phyloP scores from a whole-genome alignment of 495 filamentous ascomycete genomes.

The Penicillium nucicola region DNA sequence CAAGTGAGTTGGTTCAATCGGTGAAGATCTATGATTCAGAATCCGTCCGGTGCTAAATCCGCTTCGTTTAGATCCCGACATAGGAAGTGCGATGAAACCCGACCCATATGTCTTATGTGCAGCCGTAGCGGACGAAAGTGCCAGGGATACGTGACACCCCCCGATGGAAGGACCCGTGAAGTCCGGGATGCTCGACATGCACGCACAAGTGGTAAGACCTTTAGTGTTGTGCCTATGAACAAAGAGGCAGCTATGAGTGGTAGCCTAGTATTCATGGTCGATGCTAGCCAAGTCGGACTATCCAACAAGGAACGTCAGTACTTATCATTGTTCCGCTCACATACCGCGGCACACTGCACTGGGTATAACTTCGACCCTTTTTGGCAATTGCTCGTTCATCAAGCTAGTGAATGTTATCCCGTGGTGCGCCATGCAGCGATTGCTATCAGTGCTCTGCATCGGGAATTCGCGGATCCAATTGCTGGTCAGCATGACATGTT shows the following conservation, averaged over 20 bases:
- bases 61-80: conserved; percentile 43
- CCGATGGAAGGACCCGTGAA: conserved; percentile 6
- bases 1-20: conserved; percentile 1
- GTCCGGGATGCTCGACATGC: not conserved
- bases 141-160: conserved; percentile 16
- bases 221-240: not conserved
- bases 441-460: conserved; percentile 43
- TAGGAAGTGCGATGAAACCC: conserved; percentile 62
- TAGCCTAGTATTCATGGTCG: not conserved
- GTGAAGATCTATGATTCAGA: not conserved
- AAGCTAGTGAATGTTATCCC: conserved; percentile 44
- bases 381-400: conserved; percentile 48
- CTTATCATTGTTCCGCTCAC: conserved; percentile 3
- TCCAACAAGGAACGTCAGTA: conserved; percentile 4
- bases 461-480: not conserved
- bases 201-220: not conserved
- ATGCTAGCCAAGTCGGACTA: conserved; percentile 3
- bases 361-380: conserved; percentile 42
- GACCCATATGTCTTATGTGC: conserved; percentile 53
- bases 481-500: conserved; percentile 12
- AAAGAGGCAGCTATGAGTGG: not conserved
- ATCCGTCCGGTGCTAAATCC: not conserved
- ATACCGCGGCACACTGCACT: conserved; percentile 37
- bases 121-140: conserved; percentile 41
- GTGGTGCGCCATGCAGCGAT: conserved; percentile 46